These are phyloP conservation scores for Neospermospora avenae DNA, from an alignment of 2,329 filamentous ascomycete genomes.

Conservation along the genomic window DNA sequence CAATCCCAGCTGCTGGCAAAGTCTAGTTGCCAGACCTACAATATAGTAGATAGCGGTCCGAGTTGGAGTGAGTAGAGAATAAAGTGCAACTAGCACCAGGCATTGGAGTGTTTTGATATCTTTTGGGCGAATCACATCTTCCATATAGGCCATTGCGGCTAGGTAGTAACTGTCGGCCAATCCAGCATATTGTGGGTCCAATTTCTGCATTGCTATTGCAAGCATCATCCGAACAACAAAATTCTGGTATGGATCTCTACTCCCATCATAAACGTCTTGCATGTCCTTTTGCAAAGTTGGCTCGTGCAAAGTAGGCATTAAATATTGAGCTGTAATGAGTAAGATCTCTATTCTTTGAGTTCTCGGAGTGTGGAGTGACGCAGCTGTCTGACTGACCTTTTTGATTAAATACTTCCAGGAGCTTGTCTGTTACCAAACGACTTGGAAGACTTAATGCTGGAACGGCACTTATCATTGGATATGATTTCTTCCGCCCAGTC, in stretches of 20 bases:
- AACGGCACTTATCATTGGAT: slow-evolving; percentile 83
- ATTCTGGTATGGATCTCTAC: slow-evolving; percentile 75
- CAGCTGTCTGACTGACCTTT: slow-evolving; percentile 56
- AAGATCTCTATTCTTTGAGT: slow-evolving; percentile 6
- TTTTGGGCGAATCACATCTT: slow-evolving; percentile 81
- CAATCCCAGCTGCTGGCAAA: slow-evolving; percentile 85
- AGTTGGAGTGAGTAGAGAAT: slow-evolving; percentile 89
- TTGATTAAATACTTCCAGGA: slow-evolving; percentile 81
- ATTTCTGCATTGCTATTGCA: slow-evolving; percentile 90
- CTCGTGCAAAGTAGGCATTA: slow-evolving; percentile 86
- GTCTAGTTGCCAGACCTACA: slow-evolving; percentile 79
- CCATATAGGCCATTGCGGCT: slow-evolving; percentile 79
- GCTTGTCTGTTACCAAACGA: slow-evolving; percentile 67
- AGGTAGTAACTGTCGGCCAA: slow-evolving; percentile 94
- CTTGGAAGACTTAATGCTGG: slow-evolving; percentile 75
- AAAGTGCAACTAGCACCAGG: slow-evolving; percentile 80
- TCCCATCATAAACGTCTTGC: slow-evolving; percentile 75
- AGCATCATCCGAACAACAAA: slow-evolving; percentile 90
- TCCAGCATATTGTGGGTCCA: slow-evolving; percentile 86
- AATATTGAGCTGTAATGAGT: slow-evolving; percentile 66
- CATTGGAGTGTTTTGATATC: slow-evolving; percentile 89
- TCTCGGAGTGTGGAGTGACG: background rate
- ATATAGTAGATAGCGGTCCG: slow-evolving; percentile 92
- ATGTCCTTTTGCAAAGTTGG: slow-evolving; percentile 72
- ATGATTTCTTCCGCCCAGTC: slow-evolving; percentile 74